Base-by-base conservation (phyloP, 805 yeast genomes). In the Monosporozyma solicola region DNA sequence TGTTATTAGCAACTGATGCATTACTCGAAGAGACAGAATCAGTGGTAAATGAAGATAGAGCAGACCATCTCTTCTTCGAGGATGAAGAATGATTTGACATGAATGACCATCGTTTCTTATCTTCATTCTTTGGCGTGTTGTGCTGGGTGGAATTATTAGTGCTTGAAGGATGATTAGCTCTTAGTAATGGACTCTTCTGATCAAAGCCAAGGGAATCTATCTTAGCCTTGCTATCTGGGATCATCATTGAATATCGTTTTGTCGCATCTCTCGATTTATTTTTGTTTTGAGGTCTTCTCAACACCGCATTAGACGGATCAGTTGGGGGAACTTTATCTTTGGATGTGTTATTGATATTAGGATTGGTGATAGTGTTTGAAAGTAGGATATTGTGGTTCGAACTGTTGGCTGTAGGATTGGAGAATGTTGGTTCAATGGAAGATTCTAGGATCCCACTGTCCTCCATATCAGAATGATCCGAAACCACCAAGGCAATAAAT, bases 11-110 rank as follows among this genome's bases (percentile, higher is more conserved):
- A 29, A 16, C 3, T 16, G 48, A 46, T 10, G 20, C 22, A 15
- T 46, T 46, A 46, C 48, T 46, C 22, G 37, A 20, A 24, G 27
- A 41, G 3, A 10, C 32, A 3, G 55, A 48, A 16, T 62, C 66
- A 35, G 51, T 46, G 8, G 61, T 61, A 33, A 59, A 58, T 2
- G 59, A 53, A 3, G 70, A 66, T 13, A 65, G 49, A 10, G 63
- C 56, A 1, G 69, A 65, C 68, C 68, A 64, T 53, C 71, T 57
- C 49, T 66, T 66, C 59, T 63, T 66, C 1, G 65, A 59, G 4
- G 63, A 51, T 5, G 62, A 57, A 16, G 68, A 63, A 48, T 60
- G 61, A 35, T 54, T 62, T 0, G 69, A 65, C 32, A 64, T 59
- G 24, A 66, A 57, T 2, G 68, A 65, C 68, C 68, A 64, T 44